These are phyloP conservation scores for Phyllosticta capitalensis DNA, from an alignment of 2,329 filamentous ascomycete genomes.

Conservation along the genomic window DNA sequence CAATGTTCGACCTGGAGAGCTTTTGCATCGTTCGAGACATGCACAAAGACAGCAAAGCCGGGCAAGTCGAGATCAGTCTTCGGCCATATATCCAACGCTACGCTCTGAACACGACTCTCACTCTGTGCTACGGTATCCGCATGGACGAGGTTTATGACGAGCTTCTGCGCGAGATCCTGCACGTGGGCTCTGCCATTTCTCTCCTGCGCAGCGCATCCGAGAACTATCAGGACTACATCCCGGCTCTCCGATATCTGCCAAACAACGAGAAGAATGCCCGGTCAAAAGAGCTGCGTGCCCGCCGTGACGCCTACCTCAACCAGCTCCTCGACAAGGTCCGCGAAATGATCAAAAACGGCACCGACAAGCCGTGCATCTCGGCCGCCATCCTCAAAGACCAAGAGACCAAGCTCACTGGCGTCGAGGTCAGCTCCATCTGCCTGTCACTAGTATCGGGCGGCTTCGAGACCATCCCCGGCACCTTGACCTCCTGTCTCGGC, in stretches of 20 bases:
- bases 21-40: slow-evolving; percentile 43
- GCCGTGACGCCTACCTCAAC: slow-evolving; percentile 43
- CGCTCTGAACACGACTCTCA: slow-evolving; percentile 46
- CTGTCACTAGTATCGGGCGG: slow-evolving; percentile 44
- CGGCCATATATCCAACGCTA: slow-evolving; percentile 45
- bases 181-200: slow-evolving; percentile 44
- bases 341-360: slow-evolving; percentile 42
- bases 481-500: slow-evolving; percentile 43
- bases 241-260: slow-evolving; percentile 40
- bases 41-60: slow-evolving; percentile 33
- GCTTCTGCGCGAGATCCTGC: slow-evolving; percentile 42
- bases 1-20: slow-evolving; percentile 46
- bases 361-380: slow-evolving; percentile 46
- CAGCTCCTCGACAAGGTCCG: slow-evolving; percentile 41
- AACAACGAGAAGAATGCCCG: slow-evolving; percentile 43
- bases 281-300: slow-evolving; percentile 37
- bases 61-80: slow-evolving; percentile 35
- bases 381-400: slow-evolving; percentile 46
- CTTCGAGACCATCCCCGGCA: slow-evolving; percentile 47
- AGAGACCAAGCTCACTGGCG: slow-evolving; percentile 43
- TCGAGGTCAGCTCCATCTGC: slow-evolving; percentile 46
- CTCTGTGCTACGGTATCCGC: slow-evolving; percentile 45
- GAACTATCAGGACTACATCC: slow-evolving; percentile 46
- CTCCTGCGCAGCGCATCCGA: slow-evolving; percentile 42
- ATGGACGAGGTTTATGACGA: slow-evolving; percentile 46